These are phyloP conservation scores for Adansonia rubrostipa DNA, from an alignment of 441 rosid species.

Conservation along the genomic window DNA sequence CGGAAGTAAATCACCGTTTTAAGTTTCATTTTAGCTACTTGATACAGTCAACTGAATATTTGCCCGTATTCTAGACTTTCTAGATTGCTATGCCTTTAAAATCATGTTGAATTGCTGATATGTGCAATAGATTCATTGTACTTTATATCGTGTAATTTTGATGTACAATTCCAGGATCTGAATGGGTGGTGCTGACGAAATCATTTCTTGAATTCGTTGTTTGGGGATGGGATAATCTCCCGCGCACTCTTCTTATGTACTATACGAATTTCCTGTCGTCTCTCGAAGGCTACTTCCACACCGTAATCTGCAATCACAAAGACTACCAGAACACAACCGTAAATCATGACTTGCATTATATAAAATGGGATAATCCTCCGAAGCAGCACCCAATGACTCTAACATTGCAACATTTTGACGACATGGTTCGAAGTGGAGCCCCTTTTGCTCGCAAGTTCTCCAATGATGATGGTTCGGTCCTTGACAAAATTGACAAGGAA, in stretches of 20 bases:
- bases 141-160: background rate
- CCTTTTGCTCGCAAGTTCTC: conserved; percentile 77
- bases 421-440: conserved; percentile 77
- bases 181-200: conserved; percentile 70
- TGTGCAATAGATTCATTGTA: background rate
- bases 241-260: conserved; percentile 87
- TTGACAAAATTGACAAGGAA: conserved; percentile 61
- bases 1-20: background rate
- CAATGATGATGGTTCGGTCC: conserved; percentile 51
- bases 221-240: conserved; percentile 97
- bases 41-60: background rate
- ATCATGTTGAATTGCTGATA: too few species aligned
- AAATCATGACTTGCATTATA: conserved; percentile 77
- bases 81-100: background rate
- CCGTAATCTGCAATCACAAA: conserved; percentile 83
- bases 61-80: background rate
- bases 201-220: conserved; percentile 81
- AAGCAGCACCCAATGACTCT: conserved; percentile 62
- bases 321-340: conserved; percentile 83
- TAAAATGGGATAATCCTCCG: conserved; percentile 75
- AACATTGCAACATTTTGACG: conserved; percentile 56
- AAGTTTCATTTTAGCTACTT: background rate
- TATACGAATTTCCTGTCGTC: conserved; percentile 78
- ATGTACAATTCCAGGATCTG: conserved; percentile 58
- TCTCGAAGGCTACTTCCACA: conserved; percentile 82